Evolutionary conservation across 768 basidiomycete genomes (phyloP).

Genomic region (Pleurotus tuber-regium): DNA sequence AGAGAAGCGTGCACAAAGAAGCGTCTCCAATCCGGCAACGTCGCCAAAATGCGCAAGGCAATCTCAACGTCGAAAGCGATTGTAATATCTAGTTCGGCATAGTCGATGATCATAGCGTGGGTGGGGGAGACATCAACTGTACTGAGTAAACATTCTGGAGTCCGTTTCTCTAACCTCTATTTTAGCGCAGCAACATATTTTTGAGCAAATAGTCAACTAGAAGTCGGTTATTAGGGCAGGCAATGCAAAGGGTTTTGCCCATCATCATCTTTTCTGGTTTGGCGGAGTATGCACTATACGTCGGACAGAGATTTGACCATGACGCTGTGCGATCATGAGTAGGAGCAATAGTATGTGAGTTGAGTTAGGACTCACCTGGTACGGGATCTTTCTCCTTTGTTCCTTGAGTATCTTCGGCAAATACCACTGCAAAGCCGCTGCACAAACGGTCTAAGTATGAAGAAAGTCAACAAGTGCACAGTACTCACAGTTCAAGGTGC

Average conservation of each 20-base stretch:
- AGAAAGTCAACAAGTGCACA: not conserved
- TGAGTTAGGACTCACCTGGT: slow-evolving; percentile 16
- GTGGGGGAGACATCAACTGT: slow-evolving; percentile 44
- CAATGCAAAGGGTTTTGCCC: no score
- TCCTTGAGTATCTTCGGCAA: slow-evolving; percentile 25
- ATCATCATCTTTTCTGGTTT: no score
- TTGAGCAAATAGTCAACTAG: no score
- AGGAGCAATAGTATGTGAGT: not conserved
- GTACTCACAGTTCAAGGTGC: slow-evolving; percentile 39
- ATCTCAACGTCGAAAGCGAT: slow-evolving; percentile 89
- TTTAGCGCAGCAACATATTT: no score
- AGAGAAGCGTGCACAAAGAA: slow-evolving; percentile 64
- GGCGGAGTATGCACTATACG: not conserved
- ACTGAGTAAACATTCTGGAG: no score
- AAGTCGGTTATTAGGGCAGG: no score
- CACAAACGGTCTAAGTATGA: not conserved
- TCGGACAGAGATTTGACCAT: slow-evolving; percentile 25
- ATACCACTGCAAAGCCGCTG: slow-evolving; percentile 33
- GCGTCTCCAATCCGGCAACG: slow-evolving; percentile 77
- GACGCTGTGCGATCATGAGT: slow-evolving; percentile 16
- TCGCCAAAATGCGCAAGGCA: slow-evolving; percentile 61
- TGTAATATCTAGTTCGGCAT: slow-evolving; percentile 74
- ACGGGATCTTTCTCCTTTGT: slow-evolving; percentile 9
- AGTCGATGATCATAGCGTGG: slow-evolving; percentile 53
- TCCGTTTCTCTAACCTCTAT: no score